These are phyloP conservation scores for Durusdinium trenchii DNA, from an alignment of 73 alveolate genomes.

Conservation along the genomic window DNA sequence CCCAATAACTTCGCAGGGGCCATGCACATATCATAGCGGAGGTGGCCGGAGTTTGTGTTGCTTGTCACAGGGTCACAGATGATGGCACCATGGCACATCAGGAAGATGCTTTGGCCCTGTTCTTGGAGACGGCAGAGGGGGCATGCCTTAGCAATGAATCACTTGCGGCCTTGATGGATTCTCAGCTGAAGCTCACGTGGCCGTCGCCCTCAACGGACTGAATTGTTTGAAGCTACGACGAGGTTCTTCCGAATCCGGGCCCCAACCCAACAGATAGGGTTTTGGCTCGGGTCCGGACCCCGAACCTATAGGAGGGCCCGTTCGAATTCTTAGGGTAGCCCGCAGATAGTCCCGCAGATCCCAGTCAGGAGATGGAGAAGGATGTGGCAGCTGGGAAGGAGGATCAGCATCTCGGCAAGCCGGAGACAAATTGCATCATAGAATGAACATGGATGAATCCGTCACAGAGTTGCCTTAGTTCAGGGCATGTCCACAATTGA, in stretches of 20 bases:
- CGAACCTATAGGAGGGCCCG: no score
- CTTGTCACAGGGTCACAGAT: no score
- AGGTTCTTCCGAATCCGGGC: neutral
- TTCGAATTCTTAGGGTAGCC: neutral
- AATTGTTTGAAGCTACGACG: neutral
- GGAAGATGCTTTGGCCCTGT: conserved; percentile 69
- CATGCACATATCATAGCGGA: no score
- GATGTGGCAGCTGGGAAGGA: conserved; percentile 71
- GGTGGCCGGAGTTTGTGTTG: no score
- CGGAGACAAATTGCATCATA: no score
- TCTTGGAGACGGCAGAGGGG: conserved; percentile 61
- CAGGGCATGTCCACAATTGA: no score
- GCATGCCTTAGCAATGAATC: conserved; percentile 52
- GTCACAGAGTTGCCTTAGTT: no score
- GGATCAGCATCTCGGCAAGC: conserved; percentile 48
- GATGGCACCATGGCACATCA: no score
- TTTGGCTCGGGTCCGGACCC: no score
- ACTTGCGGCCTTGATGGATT: conserved; percentile 52
- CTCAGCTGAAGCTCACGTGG: no score
- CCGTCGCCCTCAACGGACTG: neutral
- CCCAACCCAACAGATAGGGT: no score
- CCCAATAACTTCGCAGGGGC: neutral
- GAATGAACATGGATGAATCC: no score
- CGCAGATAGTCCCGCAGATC: neutral
- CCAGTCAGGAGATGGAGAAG: conserved; percentile 56